These are phyloP conservation scores for Cutaneotrichosporon dermatis DNA, from an alignment of 1,284 basidiomycete species.

Conservation along the genomic window DNA sequence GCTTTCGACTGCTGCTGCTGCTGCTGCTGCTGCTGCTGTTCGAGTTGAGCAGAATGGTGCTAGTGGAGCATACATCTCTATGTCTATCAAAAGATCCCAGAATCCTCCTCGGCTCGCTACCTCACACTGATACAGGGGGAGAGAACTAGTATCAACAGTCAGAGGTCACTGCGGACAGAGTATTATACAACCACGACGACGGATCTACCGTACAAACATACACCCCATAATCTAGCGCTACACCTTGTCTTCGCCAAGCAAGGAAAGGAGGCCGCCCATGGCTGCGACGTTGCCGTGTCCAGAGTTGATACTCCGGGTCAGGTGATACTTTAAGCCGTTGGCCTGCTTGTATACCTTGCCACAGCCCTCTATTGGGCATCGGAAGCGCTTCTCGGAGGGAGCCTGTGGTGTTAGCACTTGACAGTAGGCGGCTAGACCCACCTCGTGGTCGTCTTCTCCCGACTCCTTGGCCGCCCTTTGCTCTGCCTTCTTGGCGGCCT, in stretches of 20 bases:
- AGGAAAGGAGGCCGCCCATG: slow-evolving; percentile 31
- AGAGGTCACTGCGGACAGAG: neutral
- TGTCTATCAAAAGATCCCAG: too few relatives aligned
- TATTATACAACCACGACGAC: slow-evolving; percentile 1
- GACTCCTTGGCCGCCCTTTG: slow-evolving; percentile 33
- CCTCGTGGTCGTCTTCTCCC: slow-evolving; percentile 19
- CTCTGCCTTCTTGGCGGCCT: slow-evolving; percentile 36
- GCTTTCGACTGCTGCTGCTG: neutral
- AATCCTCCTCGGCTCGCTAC: too few relatives aligned
- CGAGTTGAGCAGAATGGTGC: too few relatives aligned
- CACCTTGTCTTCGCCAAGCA: slow-evolving; percentile 24
- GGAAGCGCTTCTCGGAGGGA: slow-evolving; percentile 54
- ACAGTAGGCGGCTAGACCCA: neutral
- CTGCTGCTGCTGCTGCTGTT: too few relatives aligned
- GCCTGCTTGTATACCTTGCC: slow-evolving; percentile 60
- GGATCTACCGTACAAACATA: slow-evolving; percentile 3
- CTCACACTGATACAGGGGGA: too few relatives aligned
- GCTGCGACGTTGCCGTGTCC: slow-evolving; percentile 46
- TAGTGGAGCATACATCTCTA: too few relatives aligned
- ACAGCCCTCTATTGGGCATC: slow-evolving; percentile 57
- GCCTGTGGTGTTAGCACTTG: neutral
- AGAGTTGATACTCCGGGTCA: slow-evolving; percentile 45
- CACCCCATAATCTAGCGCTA: neutral
- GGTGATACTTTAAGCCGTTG: slow-evolving; percentile 49
- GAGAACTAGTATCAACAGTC: slow-evolving; percentile 1